Percentiles rank a stretch among this genome's conserved stretches.
phyloP scores from a whole-genome alignment of 2,329 filamentous ascomycete species.

The Alternaria angustiovoidea region DNA sequence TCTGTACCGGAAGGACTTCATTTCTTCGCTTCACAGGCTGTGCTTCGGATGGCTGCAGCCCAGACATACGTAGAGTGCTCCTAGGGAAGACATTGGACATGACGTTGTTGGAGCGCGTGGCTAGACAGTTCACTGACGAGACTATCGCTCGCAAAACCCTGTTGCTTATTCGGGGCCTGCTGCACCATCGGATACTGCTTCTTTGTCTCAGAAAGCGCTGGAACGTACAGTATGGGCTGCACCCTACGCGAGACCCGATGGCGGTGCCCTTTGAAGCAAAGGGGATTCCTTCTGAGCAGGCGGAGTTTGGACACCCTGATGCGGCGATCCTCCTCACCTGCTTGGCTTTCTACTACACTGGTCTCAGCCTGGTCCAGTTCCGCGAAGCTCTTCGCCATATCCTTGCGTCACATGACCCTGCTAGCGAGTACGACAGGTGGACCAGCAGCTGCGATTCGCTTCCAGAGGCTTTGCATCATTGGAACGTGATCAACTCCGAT shows the following conservation, averaged over 20 bases:
- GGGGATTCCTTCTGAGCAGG: constrained; percentile 66
- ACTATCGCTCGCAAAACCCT: too few species aligned
- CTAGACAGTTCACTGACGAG: too few species aligned
- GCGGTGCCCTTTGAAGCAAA: constrained; percentile 72
- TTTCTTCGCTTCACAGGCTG: constrained; percentile 13
- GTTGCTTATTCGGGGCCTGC: constrained; percentile 57
- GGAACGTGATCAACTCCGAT: constrained; percentile 45
- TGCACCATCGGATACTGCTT: constrained; percentile 63
- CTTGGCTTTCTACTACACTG: constrained; percentile 72
- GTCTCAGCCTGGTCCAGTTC: constrained; percentile 62
- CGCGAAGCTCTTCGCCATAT: constrained; percentile 59
- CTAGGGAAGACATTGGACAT: too few species aligned
- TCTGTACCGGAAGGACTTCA: constrained; percentile 33
- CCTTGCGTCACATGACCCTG: constrained; percentile 60
- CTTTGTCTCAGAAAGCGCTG: constrained; percentile 69
- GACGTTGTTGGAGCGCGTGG: too few species aligned
- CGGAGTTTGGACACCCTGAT: constrained; percentile 74
- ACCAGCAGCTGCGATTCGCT: constrained; percentile 34
- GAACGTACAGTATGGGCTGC: constrained; percentile 70
- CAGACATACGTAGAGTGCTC: too few species aligned
- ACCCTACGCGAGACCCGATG: constrained; percentile 60
- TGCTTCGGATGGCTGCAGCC: too few species aligned
- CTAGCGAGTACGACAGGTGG: constrained; percentile 62
- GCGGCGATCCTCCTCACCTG: constrained; percentile 71
- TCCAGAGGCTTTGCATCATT: constrained; percentile 33